These are phyloP conservation scores for Fusarium longipes DNA, from an alignment of 2,329 filamentous ascomycete species.

Conservation along the genomic window DNA sequence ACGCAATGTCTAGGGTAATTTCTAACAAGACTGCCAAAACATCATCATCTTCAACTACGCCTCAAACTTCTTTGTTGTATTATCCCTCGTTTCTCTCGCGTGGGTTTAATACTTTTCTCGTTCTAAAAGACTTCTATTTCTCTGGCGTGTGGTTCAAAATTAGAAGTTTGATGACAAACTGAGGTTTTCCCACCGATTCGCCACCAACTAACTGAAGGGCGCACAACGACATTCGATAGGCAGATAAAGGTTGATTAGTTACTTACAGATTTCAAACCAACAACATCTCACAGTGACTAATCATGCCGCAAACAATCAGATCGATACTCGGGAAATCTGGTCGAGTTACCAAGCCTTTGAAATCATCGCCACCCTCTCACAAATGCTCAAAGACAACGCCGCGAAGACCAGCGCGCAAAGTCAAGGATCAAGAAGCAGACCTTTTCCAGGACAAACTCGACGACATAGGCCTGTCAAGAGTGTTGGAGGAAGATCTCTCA, in stretches of 20 bases:
- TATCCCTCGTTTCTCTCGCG: background rate
- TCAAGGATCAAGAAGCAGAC: conserved; percentile 42
- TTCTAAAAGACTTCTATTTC: background rate
- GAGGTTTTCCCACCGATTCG: conserved; percentile 28
- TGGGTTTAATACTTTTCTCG: background rate
- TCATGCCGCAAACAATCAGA: conserved; percentile 50
- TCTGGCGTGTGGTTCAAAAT: background rate
- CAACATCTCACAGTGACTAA: background rate
- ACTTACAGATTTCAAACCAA: background rate
- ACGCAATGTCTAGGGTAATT: background rate
- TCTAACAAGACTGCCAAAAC: background rate
- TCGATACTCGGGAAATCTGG: conserved; percentile 54
- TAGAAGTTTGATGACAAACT: background rate
- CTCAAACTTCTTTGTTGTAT: background rate
- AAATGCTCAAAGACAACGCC: conserved; percentile 40
- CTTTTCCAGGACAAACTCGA: conserved; percentile 63
- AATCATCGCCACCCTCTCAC: conserved; percentile 27
- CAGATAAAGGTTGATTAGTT: background rate
- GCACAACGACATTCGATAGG: background rate
- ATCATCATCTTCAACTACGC: conserved; percentile 1
- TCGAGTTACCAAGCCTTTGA: conserved; percentile 51
- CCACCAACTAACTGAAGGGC: conserved; percentile 29
- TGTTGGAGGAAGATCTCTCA: conserved; percentile 65
- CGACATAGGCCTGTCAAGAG: conserved; percentile 67
- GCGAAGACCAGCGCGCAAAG: conserved; percentile 41